Conservation (phyloP, 768 basidiomycete species). For the Sarcomyxa edulis region DNA sequence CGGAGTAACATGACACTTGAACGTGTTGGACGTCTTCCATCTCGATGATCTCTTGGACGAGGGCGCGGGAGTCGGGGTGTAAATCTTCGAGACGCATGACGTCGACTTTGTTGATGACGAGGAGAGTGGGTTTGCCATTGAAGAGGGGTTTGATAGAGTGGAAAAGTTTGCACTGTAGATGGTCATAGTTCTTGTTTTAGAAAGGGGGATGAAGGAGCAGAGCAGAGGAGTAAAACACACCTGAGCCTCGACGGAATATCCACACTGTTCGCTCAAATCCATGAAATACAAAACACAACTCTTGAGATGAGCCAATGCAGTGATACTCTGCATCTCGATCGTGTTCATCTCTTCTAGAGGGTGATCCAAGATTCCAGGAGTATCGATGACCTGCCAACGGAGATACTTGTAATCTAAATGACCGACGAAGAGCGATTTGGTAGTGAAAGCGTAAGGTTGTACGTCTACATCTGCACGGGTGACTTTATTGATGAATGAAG, state of each 20-base stretch:
- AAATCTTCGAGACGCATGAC: constrained; percentile 86
- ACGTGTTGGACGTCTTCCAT: constrained; percentile 66
- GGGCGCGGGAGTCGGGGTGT: constrained; percentile 61
- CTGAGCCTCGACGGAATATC: constrained; percentile 95
- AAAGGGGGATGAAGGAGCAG: constrained; percentile 3
- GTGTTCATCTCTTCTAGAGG: constrained; percentile 99
- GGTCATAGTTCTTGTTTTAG: neutral
- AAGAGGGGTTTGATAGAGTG: constrained; percentile 99
- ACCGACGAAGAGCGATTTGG: constrained; percentile 96
- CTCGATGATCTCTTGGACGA: constrained; percentile 86
- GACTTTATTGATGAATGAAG: constrained; percentile 99
- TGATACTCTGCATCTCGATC: constrained; percentile 99
- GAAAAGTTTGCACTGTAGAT: constrained; percentile 87
- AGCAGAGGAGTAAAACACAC: constrained; percentile 33
- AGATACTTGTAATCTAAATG: constrained; percentile 99
- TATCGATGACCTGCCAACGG: constrained; percentile 99
- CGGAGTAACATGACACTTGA: constrained; percentile 91
- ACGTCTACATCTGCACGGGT: constrained; percentile 99
- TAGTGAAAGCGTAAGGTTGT: constrained; percentile 99
- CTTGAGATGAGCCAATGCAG: constrained; percentile 94
- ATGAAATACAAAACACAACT: constrained; percentile 96
- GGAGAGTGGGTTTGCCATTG: constrained; percentile 83
- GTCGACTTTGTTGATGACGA: constrained; percentile 98
- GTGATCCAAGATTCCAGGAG: constrained; percentile 96
- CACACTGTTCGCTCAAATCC: constrained; percentile 98